Evolutionary conservation across 179 eudicot species (phyloP), one percentile per base, ranked within the genome.

Genomic region (Sideroxylon spinosum): DNA sequence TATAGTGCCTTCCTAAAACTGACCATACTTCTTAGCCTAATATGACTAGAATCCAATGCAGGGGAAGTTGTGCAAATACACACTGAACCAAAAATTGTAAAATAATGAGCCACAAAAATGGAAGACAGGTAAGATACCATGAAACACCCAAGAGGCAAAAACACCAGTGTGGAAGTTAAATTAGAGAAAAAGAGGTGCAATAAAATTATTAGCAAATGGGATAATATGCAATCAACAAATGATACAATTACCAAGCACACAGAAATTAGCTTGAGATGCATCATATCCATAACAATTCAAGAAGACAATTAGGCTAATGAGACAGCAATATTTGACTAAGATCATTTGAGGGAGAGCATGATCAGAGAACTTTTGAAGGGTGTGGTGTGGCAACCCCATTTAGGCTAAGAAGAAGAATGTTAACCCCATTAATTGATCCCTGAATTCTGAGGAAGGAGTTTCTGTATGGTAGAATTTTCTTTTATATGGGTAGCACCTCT

Each of bases 191-290:
- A 59, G 12, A 10, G 12, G 16, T 19, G 63, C 46, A 17, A 32
- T 60, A 74, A 74, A 28, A 32, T 20, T 2, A n/a, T 9, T 32
- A 14, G 28, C 66, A 57, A 26, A 73, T 72, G 49, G 63, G 49
- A 6, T 55, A 26, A 52, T 25, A 6, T 29, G 16, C 4, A 55
- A 53, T 73, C 76, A 74, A 9, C 29, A 17, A 56, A 72, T 11
- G 63, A 72, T 72, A 29, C 10, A 32, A 53, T 74, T 12, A 22
- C 48, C 66, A 74, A 59, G 76, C 66, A 56, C 28, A 8, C 0
- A 17, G 49, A 4, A 20, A 73, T 55, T 28, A 71, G 76, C 66
- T n/a, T 6, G 59, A 57, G 67, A 74, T 19, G 56, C 55, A 60
- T 57, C 26, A 37, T n/a, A 4, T 60, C 12, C 28, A 25, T 44